Conservation (phyloP, 129 eudicot genomes). For the Centaurea solstitialis region DNA sequence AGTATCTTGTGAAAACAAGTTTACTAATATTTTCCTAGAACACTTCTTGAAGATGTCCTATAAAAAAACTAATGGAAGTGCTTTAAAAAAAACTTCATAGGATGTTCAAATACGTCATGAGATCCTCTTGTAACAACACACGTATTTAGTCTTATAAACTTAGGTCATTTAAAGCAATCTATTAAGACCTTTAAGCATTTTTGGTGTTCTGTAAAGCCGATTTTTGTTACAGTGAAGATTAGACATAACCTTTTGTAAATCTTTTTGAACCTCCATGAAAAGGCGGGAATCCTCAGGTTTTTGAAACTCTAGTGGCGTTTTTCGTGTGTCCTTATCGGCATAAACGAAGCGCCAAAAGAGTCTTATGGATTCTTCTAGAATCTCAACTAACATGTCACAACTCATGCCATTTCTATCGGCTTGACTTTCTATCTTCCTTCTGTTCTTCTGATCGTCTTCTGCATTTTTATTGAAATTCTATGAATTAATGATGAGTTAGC, state of each 20-base stretch:
- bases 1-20: neutral
- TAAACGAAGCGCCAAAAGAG: conserved; percentile 61
- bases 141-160: too few relatives aligned
- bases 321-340: conserved; percentile 48
- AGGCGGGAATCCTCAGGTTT: conserved; percentile 45
- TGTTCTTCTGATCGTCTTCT: conserved; percentile 44
- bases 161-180: neutral
- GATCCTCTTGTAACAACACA: too few relatives aligned
- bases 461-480: conserved; percentile 10
- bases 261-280: conserved; percentile 40
- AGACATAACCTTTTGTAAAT: conserved; percentile 48
- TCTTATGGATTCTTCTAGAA: conserved; percentile 68
- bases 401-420: conserved; percentile 48
- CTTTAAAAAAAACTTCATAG: neutral
- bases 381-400: conserved; percentile 59
- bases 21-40: too few relatives aligned
- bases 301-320: conserved; percentile 36
- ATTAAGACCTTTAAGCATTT: neutral
- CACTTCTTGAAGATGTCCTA: neutral
- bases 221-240: neutral
- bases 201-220: neutral
- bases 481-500: neutral
- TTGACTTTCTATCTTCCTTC: conserved; percentile 29
- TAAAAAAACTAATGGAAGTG: neutral
- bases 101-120: neutral